Percentiles rank a stretch among this genome's conserved stretches.
These are phyloP conservation scores for Lomentospora prolificans DNA, from an alignment of 2,329 filamentous ascomycete genomes.

Conservation along the genomic window DNA sequence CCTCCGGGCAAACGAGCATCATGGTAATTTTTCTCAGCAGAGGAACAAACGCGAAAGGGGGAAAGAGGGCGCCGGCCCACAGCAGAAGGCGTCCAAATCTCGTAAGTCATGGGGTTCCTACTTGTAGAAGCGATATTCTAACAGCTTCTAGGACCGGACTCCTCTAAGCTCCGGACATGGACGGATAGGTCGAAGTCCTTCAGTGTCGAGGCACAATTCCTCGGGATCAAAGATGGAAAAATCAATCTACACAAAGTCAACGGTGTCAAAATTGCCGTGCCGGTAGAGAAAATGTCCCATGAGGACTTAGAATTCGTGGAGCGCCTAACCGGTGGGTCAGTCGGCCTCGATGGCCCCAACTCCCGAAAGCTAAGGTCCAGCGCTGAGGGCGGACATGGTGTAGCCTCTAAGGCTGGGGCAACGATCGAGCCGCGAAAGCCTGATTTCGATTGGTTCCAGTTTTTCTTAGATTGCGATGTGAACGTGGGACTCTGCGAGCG, in stretches of 20 bases:
- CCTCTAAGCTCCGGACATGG: slow-evolving; percentile 78
- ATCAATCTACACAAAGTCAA: slow-evolving; percentile 98
- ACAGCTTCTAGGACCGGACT: slow-evolving; percentile 59
- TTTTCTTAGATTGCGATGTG: slow-evolving; percentile 89
- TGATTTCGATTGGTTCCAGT: slow-evolving; percentile 98
- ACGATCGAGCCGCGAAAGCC: slow-evolving; percentile 48
- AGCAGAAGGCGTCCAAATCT: slow-evolving; percentile 45
- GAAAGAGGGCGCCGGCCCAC: slow-evolving; percentile 26
- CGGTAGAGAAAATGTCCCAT: slow-evolving; percentile 88
- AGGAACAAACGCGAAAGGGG: slow-evolving; percentile 62
- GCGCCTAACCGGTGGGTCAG: slow-evolving; percentile 70
- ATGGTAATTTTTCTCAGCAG: slow-evolving; percentile 62
- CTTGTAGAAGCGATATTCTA: not conserved
- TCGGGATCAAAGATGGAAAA: slow-evolving; percentile 89
- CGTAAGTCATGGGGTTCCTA: slow-evolving; percentile 45
- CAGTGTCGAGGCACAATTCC: slow-evolving; percentile 93
- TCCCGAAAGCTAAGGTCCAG: slow-evolving; percentile 32
- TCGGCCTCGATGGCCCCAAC: slow-evolving; percentile 41
- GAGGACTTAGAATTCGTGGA: slow-evolving; percentile 96
- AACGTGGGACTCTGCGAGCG: slow-evolving; percentile 88
- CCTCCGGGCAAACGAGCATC: slow-evolving; percentile 55
- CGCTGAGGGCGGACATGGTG: slow-evolving; percentile 54
- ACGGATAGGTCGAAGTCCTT: slow-evolving; percentile 93
- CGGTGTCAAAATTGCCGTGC: slow-evolving; percentile 96
- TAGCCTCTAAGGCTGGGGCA: slow-evolving; percentile 41